These are phyloP conservation scores for Poa annua DNA, from an alignment of 176 grass and related monocot genomes.

Conservation along the genomic window DNA sequence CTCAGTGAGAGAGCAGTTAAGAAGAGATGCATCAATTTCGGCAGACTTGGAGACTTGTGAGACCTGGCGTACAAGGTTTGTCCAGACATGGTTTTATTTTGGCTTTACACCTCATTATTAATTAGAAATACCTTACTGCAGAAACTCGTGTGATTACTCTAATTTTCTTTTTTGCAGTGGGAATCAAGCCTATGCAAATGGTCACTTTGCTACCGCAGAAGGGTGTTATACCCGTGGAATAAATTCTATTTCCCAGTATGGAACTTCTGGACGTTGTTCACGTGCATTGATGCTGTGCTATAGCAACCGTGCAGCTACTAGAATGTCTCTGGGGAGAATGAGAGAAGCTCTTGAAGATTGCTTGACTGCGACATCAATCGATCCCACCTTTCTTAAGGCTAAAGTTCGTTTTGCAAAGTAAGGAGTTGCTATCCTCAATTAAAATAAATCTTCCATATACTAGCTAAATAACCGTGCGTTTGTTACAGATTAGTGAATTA, in stretches of 20 bases:
- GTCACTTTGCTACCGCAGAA: constrained; percentile 80
- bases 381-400: constrained; percentile 77
- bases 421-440: constrained; percentile 38
- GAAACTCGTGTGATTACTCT: constrained; percentile 14
- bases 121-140: constrained; percentile 24
- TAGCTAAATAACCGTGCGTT: neutral
- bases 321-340: constrained; percentile 89
- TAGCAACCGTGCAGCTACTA: constrained; percentile 95
- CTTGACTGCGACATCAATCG: constrained; percentile 67
- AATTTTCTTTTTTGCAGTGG: constrained; percentile 68
- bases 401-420: constrained; percentile 94
- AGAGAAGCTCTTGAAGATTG: constrained; percentile 85
- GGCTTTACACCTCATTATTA: constrained; percentile 21
- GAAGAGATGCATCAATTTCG: constrained; percentile 41
- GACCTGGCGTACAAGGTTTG: constrained; percentile 90
- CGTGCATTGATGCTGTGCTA: constrained; percentile 85
- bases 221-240: constrained; percentile 90
- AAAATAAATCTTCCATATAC: constrained; percentile 17
- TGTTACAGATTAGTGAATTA: constrained; percentile 1
- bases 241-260: constrained; percentile 60
- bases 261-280: constrained; percentile 53
- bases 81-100: constrained; percentile 31
- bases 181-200: constrained; percentile 91
- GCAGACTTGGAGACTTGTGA: constrained; percentile 65
- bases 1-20: constrained; percentile 33